Conservation (phyloP, 768 basidiomycete species). For the Lactarius quietus region DNA sequence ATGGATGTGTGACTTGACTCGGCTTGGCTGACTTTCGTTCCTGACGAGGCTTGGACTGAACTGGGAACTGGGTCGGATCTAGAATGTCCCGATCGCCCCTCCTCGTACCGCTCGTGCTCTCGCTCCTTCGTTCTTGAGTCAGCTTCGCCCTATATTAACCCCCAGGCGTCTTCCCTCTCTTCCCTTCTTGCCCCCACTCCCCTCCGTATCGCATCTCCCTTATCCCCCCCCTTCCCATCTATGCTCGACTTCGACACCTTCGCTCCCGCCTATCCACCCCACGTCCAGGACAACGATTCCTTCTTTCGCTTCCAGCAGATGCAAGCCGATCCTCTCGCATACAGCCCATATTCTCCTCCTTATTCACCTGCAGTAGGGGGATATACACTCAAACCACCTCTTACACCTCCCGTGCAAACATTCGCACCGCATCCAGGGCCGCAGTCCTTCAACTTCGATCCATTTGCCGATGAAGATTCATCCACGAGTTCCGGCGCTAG, state of each 20-base stretch:
- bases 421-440: slow-evolving; percentile 4
- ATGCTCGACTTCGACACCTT: slow-evolving; percentile 22
- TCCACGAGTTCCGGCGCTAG: slow-evolving; percentile 19
- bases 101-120: neutral
- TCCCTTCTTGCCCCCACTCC: neutral
- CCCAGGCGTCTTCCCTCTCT: slow-evolving; percentile 12
- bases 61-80: slow-evolving; percentile 22
- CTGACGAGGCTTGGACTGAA: slow-evolving; percentile 9
- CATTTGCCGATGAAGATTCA: slow-evolving; percentile 26
- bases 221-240: neutral
- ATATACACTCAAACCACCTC: slow-evolving; percentile 1
- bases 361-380: neutral
- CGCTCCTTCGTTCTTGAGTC: slow-evolving; percentile 5
- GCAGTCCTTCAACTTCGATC: slow-evolving; percentile 25
- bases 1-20: slow-evolving; percentile 1
- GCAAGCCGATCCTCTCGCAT: slow-evolving; percentile 15
- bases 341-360: slow-evolving; percentile 9
- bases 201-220: neutral
- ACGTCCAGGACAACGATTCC: slow-evolving; percentile 11
- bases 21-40: neutral
- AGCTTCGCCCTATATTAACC: slow-evolving; percentile 19
- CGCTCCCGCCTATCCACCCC: slow-evolving; percentile 7
- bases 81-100: slow-evolving; percentile 22
- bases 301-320: slow-evolving; percentile 6
- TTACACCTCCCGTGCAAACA: neutral